A percentile compares a stretch with the other conserved stretches of the same genome.
These are phyloP conservation scores for Cadophora malorum DNA, from an alignment of 2,329 filamentous ascomycete species.

Conservation along the genomic window DNA sequence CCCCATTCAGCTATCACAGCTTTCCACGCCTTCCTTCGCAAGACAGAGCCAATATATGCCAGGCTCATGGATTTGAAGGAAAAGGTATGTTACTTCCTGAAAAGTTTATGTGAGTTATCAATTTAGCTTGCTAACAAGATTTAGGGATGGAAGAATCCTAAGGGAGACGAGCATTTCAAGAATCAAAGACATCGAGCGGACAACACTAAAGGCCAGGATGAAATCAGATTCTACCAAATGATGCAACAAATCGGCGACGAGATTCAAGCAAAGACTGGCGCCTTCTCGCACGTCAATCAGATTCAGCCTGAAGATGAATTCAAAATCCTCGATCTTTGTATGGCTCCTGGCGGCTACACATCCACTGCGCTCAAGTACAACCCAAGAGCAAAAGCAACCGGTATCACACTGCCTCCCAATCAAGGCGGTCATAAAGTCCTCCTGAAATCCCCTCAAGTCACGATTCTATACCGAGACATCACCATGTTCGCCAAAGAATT, in stretches of 20 bases:
- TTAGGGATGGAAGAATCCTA: constrained; percentile 54
- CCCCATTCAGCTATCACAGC: neutral
- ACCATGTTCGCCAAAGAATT: constrained; percentile 36
- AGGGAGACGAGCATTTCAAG: constrained; percentile 52
- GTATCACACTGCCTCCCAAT: constrained; percentile 32
- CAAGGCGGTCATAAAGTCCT: constrained; percentile 33
- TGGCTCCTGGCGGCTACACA: constrained; percentile 38
- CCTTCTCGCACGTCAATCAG: constrained; percentile 16
- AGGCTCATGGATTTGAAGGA: constrained; percentile 15
- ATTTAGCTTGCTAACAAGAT: constrained; percentile 5
- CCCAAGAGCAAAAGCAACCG: constrained; percentile 28
- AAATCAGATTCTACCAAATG: constrained; percentile 47
- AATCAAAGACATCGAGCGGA: constrained; percentile 49
- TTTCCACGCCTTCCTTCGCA: constrained; percentile 3
- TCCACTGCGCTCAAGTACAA: constrained; percentile 35
- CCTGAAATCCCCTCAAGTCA: constrained; percentile 21
- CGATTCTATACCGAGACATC: constrained; percentile 31
- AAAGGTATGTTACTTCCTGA: neutral
- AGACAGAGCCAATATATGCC: constrained; percentile 16
- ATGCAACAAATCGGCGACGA: constrained; percentile 52
- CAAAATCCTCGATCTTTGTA: constrained; percentile 35
- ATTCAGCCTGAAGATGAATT: constrained; percentile 5
- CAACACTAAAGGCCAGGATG: constrained; percentile 33
- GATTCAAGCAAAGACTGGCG: constrained; percentile 43
- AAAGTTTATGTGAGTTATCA: neutral